phyloP scores from a whole-genome alignment of 768 basidiomycete genomes.

The Pisolithus orientalis region DNA sequence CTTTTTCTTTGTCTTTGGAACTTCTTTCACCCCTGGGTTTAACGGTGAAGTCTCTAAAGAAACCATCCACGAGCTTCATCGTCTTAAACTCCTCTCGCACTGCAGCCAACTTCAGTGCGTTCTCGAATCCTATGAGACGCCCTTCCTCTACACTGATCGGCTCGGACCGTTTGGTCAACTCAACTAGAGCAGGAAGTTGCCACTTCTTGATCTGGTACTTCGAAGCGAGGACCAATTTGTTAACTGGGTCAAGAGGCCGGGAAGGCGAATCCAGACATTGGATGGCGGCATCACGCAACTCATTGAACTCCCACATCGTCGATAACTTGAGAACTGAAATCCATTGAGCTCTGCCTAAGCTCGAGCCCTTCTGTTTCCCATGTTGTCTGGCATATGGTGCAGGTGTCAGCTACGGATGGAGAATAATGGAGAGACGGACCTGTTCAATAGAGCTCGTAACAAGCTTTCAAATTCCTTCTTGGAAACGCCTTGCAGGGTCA shows the following conservation, averaged over 20 bases:
- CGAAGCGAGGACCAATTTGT: not conserved
- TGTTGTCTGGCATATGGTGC: not conserved
- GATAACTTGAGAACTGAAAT: not conserved
- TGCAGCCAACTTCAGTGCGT: not conserved
- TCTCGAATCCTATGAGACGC: not conserved
- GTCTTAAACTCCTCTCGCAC: not conserved
- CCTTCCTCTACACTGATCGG: not conserved
- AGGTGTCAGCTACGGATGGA: no score
- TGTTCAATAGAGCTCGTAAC: conserved; percentile 9
- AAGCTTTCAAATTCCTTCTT: conserved; percentile 14
- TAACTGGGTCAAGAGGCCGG: not conserved
- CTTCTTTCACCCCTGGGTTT: no score
- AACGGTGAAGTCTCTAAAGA: not conserved
- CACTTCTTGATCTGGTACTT: not conserved
- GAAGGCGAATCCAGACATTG: not conserved
- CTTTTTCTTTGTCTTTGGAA: no score
- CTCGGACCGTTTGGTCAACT: not conserved
- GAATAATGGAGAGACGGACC: conserved; percentile 1
- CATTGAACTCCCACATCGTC: not conserved
- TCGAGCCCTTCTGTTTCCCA: not conserved
- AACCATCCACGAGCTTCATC: not conserved
- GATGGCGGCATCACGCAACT: not conserved
- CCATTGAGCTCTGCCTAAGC: not conserved
- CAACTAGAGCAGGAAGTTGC: not conserved
- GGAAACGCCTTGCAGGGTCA: conserved; percentile 9